Percentiles rank a stretch among this genome's conserved stretches.
phyloP scores from a whole-genome alignment of 306 rosid species.

The Cyamopsis tetragonoloba region DNA sequence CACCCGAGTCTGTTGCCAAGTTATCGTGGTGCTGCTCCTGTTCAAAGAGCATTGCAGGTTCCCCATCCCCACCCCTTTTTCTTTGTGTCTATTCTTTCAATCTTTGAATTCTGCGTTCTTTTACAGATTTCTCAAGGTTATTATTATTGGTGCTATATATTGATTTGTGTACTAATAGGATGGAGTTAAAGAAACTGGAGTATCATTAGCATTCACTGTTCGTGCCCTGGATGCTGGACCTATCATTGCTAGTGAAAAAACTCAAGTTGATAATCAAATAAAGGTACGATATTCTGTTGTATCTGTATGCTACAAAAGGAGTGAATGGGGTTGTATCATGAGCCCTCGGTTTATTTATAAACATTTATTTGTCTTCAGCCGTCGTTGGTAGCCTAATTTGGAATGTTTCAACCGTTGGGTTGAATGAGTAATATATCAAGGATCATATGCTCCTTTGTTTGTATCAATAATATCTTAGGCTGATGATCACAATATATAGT shows the following conservation, averaged over 20 bases:
- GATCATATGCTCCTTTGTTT: neutral
- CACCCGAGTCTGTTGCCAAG: constrained; percentile 87
- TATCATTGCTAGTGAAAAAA: constrained; percentile 56
- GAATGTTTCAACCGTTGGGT: neutral
- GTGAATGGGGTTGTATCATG: neutral
- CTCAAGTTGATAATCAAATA: constrained; percentile 62
- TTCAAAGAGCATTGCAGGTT: constrained; percentile 94
- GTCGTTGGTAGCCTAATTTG: neutral
- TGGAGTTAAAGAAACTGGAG: constrained; percentile 83
- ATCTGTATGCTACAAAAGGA: neutral
- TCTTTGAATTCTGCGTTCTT: neutral
- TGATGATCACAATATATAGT: neutral
- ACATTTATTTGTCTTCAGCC: neutral
- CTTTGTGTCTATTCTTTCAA: neutral
- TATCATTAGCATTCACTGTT: constrained; percentile 87
- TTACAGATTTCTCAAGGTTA: neutral
- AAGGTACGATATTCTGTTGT: constrained; percentile 43
- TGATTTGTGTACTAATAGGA: constrained; percentile 49
- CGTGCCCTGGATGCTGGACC: constrained; percentile 95
- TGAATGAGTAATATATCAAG: constrained; percentile 18
- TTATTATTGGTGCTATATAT: neutral
- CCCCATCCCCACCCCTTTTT: neutral
- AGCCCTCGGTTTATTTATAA: neutral
- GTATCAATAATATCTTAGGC: neutral
- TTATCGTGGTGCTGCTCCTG: constrained; percentile 97